Percentiles rank a stretch among this genome's conserved stretches.
Conservation (phyloP, 768 basidiomycete species). For the Cytidiella melzeri region DNA sequence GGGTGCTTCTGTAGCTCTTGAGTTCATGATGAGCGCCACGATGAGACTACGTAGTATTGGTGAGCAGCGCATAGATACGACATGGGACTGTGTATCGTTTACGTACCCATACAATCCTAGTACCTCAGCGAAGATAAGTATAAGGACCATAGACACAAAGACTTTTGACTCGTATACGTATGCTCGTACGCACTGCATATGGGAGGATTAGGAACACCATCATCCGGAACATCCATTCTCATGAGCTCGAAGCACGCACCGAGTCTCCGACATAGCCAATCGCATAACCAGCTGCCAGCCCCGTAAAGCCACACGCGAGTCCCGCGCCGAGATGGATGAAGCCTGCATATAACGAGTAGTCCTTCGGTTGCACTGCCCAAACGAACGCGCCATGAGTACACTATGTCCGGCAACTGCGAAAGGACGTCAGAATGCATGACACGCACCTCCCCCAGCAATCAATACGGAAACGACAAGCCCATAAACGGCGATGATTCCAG, state of each 20-base stretch:
- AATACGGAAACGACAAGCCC: constrained; percentile 94
- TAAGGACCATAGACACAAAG: constrained; percentile 94
- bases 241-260: too few species aligned
- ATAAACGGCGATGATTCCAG: constrained; percentile 96
- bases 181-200: constrained; percentile 74
- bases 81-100: not conserved
- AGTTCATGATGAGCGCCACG: constrained; percentile 90
- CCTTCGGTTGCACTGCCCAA: constrained; percentile 56
- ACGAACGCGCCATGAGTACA: not conserved
- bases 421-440: constrained; percentile 10
- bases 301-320: constrained; percentile 85
- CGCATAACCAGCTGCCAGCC: constrained; percentile 89
- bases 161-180: constrained; percentile 88
- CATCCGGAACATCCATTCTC: too few species aligned
- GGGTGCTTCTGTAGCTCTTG: constrained; percentile 45
- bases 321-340: constrained; percentile 93
- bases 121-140: constrained; percentile 90
- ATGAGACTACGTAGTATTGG: constrained; percentile 50
- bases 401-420: not conserved
- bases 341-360: constrained; percentile 81
- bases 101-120: constrained; percentile 81
- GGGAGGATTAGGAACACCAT: too few species aligned
- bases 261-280: constrained; percentile 93
- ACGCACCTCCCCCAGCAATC: constrained; percentile 65
- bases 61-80: not conserved